These are phyloP conservation scores for Alternaria atra DNA, from an alignment of 2,329 filamentous ascomycete genomes.

Conservation along the genomic window DNA sequence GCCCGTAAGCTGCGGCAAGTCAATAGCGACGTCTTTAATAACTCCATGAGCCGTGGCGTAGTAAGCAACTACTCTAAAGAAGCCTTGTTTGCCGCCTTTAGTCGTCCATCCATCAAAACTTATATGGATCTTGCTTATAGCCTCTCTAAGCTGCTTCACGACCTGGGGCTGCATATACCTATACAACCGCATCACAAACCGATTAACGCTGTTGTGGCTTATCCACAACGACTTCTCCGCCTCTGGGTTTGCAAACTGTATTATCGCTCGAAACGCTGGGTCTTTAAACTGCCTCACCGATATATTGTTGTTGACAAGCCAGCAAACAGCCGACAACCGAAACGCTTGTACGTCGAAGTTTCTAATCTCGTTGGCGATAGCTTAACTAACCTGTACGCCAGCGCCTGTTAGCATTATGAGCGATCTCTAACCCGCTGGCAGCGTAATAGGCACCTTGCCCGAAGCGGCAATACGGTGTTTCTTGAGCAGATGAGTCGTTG, in stretches of 20 bases:
- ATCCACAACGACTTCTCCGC: neutral
- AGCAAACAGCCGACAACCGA: neutral
- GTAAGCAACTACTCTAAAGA: slow-evolving; percentile 7
- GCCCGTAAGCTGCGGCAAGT: slow-evolving; percentile 8
- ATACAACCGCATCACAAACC: neutral
- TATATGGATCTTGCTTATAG: neutral
- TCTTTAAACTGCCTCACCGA: slow-evolving; percentile 2
- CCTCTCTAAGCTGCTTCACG: neutral
- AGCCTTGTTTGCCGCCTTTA: slow-evolving; percentile 12
- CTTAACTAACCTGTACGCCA: too few relatives aligned
- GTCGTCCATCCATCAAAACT: slow-evolving; percentile 10
- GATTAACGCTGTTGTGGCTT: neutral
- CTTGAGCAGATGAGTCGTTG: neutral
- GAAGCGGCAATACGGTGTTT: too few relatives aligned
- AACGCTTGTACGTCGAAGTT: too few relatives aligned
- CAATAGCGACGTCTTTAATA: slow-evolving; percentile 10
- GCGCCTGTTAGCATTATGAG: too few relatives aligned
- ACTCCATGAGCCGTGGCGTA: neutral
- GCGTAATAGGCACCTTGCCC: too few relatives aligned
- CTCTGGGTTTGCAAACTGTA: neutral
- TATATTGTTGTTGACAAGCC: slow-evolving; percentile 10
- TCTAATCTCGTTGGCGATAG: too few relatives aligned
- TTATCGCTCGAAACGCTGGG: neutral
- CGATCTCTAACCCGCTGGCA: too few relatives aligned
- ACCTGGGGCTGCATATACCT: neutral